phyloP scores from a whole-genome alignment of 2,329 filamentous ascomycete species.

The Neofusicoccum umdonicola region DNA sequence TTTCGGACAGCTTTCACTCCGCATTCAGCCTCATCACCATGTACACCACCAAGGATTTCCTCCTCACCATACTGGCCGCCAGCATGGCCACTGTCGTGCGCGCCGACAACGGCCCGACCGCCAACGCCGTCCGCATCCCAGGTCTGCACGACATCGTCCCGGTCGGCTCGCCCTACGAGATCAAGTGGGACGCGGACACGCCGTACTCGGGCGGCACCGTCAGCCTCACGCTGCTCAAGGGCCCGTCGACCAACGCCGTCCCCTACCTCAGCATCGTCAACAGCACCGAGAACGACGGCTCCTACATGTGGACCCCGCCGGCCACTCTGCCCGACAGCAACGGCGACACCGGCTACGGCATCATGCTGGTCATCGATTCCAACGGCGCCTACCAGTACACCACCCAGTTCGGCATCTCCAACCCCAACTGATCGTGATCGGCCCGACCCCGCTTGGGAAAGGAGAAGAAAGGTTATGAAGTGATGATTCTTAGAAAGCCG shows the following conservation, averaged over 20 bases:
- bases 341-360: conserved; percentile 56
- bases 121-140: conserved; percentile 57
- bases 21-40: conserved; percentile 25
- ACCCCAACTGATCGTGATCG: conserved; percentile 22
- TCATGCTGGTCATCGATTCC: conserved; percentile 60
- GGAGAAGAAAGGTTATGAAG: too few species aligned
- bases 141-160: conserved; percentile 47
- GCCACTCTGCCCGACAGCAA: conserved; percentile 41
- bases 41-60: conserved; percentile 36
- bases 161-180: conserved; percentile 54
- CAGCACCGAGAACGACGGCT: conserved; percentile 55
- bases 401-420: conserved; percentile 61
- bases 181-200: conserved; percentile 57
- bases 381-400: conserved; percentile 61
- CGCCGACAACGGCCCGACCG: conserved; percentile 33
- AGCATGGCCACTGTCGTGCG: conserved; percentile 48
- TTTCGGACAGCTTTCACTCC: neutral
- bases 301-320: conserved; percentile 55
- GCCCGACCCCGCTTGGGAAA: too few species aligned
- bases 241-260: conserved; percentile 54
- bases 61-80: conserved; percentile 52
- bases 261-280: conserved; percentile 50
- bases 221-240: conserved; percentile 59
- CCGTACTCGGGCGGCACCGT: conserved; percentile 41
- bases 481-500: too few species aligned